These are phyloP conservation scores for Zygosaccharomyces pseudobailii DNA, from an alignment of 1,139 yeast genomes.

Conservation along the genomic window DNA sequence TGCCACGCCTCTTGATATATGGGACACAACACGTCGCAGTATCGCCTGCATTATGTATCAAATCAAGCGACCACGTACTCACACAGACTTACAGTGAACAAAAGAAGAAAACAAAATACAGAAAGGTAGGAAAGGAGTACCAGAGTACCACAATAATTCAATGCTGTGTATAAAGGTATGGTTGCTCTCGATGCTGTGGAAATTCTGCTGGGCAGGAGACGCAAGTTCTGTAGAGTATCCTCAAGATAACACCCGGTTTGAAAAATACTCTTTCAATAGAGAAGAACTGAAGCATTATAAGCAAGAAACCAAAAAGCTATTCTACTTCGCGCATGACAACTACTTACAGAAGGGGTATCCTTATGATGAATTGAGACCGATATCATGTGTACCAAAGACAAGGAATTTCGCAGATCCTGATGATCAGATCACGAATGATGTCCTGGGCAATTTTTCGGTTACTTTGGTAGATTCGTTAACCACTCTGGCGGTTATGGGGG, in stretches of 20 bases:
- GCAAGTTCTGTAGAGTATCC: background rate
- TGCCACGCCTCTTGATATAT: background rate
- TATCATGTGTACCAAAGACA: slow-evolving; percentile 64
- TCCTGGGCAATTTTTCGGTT: slow-evolving; percentile 74
- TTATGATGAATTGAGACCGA: slow-evolving; percentile 73
- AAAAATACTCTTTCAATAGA: slow-evolving; percentile 41
- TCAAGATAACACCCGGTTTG: background rate
- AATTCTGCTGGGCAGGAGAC: background rate
- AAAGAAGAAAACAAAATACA: background rate
- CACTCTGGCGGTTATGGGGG: slow-evolving; percentile 68
- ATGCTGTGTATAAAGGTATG: background rate
- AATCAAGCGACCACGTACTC: background rate
- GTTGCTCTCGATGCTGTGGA: background rate
- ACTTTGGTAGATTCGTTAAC: slow-evolving; percentile 78
- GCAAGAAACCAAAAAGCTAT: slow-evolving; percentile 51
- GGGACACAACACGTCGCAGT: background rate
- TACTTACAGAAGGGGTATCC: slow-evolving; percentile 75
- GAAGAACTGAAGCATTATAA: slow-evolving; percentile 45
- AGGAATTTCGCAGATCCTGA: slow-evolving; percentile 51
- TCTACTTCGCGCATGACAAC: slow-evolving; percentile 72
- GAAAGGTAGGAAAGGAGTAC: background rate
- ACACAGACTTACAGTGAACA: background rate
- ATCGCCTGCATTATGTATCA: background rate
- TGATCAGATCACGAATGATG: slow-evolving; percentile 71
- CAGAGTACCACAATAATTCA: background rate